phyloP scores from a whole-genome alignment of 1,284 basidiomycete species.

The Veloporphyrellus conicus region DNA sequence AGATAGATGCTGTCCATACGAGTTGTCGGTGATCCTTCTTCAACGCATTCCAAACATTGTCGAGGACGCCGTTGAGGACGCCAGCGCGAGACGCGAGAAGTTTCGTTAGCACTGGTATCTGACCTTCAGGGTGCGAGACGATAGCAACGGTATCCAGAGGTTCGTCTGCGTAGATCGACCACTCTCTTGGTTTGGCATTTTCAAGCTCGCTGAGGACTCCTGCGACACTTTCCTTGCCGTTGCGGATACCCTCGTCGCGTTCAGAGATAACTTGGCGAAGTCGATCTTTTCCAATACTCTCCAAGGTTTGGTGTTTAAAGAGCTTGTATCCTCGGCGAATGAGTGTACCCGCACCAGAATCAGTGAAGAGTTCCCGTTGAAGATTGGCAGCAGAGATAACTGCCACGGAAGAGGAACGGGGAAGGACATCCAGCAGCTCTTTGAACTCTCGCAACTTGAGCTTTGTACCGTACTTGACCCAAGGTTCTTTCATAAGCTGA shows the following conservation, averaged over 20 bases:
- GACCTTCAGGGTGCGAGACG: constrained; percentile 86
- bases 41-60: constrained; percentile 96
- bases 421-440: constrained; percentile 96
- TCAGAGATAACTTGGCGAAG: constrained; percentile 91
- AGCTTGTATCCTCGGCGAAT: constrained; percentile 98
- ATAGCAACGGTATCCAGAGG: constrained; percentile 94
- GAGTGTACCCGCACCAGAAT: constrained; percentile 95
- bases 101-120: constrained; percentile 90
- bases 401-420: constrained; percentile 95
- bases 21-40: constrained; percentile 92
- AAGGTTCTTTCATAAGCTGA: constrained; percentile 95
- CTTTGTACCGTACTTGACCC: constrained; percentile 99
- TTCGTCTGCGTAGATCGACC: constrained; percentile 97
- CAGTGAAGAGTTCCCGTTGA: constrained; percentile 98
- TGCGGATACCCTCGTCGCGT: constrained; percentile 87
- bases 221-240: constrained; percentile 83
- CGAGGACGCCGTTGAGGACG: constrained; percentile 89
- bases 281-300: constrained; percentile 86
- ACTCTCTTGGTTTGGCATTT: constrained; percentile 56
- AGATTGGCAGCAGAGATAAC: constrained; percentile 93
- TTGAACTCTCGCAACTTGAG: constrained; percentile 99
- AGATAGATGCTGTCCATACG: constrained; percentile 92
- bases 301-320: constrained; percentile 81
- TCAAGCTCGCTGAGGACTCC: constrained; percentile 84
- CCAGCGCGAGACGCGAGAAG: constrained; percentile 86